Evolutionary conservation across 2,329 filamentous ascomycete genomes (phyloP).

Genomic region (Aspergillaceae sp.): DNA sequence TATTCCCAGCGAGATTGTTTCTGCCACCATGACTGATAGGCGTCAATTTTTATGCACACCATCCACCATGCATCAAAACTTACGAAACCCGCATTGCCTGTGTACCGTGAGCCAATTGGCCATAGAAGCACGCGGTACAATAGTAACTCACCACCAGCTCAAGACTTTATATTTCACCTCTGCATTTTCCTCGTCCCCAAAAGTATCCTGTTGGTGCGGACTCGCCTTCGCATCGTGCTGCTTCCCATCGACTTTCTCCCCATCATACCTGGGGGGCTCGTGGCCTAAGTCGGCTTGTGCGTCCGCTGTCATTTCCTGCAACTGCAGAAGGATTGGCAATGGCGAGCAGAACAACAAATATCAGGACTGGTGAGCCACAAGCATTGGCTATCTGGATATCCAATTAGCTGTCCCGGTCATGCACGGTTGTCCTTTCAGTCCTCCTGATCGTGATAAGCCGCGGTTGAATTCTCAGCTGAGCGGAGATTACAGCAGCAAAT

Average conservation of each 20-base stretch:
- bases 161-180: conserved; percentile 43
- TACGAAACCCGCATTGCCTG: conserved; percentile 34
- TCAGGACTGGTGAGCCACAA: no score
- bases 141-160: conserved; percentile 29
- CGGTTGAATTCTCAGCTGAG: no score
- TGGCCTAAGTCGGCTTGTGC: neutral
- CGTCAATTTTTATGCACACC: neutral
- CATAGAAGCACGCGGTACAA: neutral
- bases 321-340: neutral
- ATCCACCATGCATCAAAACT: conserved; percentile 1
- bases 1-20: conserved; percentile 48
- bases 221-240: conserved; percentile 1
- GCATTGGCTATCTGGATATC: no score
- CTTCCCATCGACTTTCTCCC: conserved; percentile 10
- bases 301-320: neutral
- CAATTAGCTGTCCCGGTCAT: no score
- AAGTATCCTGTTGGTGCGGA: conserved; percentile 17
- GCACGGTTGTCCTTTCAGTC: no score
- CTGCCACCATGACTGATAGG: conserved; percentile 44
- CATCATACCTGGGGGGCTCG: neutral
- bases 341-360: no score
- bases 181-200: conserved; percentile 25
- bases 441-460: no score
- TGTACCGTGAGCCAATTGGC: conserved; percentile 22
- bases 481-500: no score